phyloP scores from a whole-genome alignment of 2,329 filamentous ascomycete genomes.

The Phialocephala subalpina region DNA sequence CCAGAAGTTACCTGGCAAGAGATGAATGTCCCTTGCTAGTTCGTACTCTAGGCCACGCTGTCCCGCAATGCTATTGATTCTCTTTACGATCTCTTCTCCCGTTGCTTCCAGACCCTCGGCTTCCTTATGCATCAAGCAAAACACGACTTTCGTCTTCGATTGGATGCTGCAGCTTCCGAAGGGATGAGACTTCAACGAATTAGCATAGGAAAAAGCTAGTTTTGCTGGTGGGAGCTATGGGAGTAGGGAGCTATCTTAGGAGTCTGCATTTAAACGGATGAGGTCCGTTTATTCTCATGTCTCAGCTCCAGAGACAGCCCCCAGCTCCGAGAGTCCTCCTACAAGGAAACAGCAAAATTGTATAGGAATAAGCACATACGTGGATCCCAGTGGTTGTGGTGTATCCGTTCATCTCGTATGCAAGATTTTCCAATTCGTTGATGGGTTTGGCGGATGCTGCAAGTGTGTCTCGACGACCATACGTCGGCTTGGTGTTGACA shows the following conservation, averaged over 20 bases:
- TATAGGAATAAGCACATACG: too few relatives aligned
- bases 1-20: not conserved
- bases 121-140: slow-evolving; percentile 9
- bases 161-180: slow-evolving; percentile 9
- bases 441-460: slow-evolving; percentile 13
- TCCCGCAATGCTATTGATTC: not conserved
- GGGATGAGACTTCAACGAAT: too few relatives aligned
- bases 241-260: too few relatives aligned
- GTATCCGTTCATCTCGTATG: slow-evolving; percentile 3
- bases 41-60: not conserved
- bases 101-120: not conserved
- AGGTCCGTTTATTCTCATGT: too few relatives aligned
- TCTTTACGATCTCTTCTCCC: not conserved
- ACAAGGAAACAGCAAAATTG: too few relatives aligned
- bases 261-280: too few relatives aligned
- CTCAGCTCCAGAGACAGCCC: too few relatives aligned
- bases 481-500: slow-evolving; percentile 34
- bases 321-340: too few relatives aligned
- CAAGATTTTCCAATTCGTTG: slow-evolving; percentile 3
- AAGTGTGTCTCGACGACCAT: slow-evolving; percentile 47
- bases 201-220: too few relatives aligned
- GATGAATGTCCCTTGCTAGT: not conserved
- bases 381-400: slow-evolving; percentile 2
- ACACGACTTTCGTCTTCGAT: slow-evolving; percentile 1
- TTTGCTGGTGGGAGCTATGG: too few relatives aligned